These are phyloP conservation scores for Leccinum fibrillosum DNA, from an alignment of 768 basidiomycete species.

Conservation along the genomic window DNA sequence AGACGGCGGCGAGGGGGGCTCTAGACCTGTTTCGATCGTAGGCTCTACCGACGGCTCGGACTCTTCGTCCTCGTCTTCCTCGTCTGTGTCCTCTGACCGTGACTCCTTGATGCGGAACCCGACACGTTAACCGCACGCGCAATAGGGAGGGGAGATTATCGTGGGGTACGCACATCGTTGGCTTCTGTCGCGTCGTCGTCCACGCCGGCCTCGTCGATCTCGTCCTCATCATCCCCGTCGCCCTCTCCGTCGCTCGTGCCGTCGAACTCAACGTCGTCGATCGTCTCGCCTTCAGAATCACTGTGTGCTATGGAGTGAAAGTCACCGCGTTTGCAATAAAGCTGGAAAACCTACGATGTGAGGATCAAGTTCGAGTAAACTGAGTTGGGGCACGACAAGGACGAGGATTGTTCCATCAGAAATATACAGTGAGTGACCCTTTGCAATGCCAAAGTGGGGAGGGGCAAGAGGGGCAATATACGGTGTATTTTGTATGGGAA, in stretches of 20 bases:
- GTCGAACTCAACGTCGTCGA: slow-evolving; percentile 60
- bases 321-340: neutral
- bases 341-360: too few relatives aligned
- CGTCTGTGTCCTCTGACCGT: slow-evolving; percentile 55
- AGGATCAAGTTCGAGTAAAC: too few relatives aligned
- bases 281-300: slow-evolving; percentile 63
- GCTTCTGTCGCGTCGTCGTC: slow-evolving; percentile 63
- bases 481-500: too few relatives aligned
- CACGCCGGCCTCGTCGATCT: slow-evolving; percentile 55
- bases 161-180: slow-evolving; percentile 57
- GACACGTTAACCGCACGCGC: slow-evolving; percentile 5
- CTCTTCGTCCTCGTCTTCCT: slow-evolving; percentile 50
- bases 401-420: too few relatives aligned
- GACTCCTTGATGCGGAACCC: slow-evolving; percentile 43
- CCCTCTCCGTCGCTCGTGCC: slow-evolving; percentile 32
- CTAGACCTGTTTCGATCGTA: slow-evolving; percentile 29
- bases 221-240: slow-evolving; percentile 45
- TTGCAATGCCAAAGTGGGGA: too few relatives aligned
- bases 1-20: slow-evolving; percentile 25
- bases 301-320: slow-evolving; percentile 42
- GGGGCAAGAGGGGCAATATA: too few relatives aligned
- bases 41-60: slow-evolving; percentile 38
- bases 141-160: neutral
- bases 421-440: too few relatives aligned
- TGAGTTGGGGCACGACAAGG: too few relatives aligned